Evolutionary conservation across 2,329 filamentous ascomycete genomes (phyloP), one percentile per base, ranked within the genome.

Genomic region (Fusarium xyrophilum): DNA sequence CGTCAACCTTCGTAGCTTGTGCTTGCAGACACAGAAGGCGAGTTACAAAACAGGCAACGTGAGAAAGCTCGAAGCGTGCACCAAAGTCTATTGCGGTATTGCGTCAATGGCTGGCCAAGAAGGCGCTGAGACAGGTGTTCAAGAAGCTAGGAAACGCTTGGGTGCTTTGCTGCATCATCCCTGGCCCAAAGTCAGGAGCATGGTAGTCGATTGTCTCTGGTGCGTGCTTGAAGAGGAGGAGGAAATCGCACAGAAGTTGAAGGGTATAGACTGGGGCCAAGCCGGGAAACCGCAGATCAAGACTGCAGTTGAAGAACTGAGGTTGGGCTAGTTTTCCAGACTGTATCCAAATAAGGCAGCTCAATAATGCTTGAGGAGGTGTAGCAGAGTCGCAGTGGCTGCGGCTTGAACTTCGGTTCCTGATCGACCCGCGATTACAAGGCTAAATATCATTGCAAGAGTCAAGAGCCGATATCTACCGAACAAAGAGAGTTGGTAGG

Each of bases 1-100:
- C 9, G 68, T 82, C 19, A 80, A 83, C 67, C 76, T 83, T 75
- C 87, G 87, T 63, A 83, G 78, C 10, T 79, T 97, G 6, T 93
- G 93, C 62, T 82, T 89, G 10, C 82, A 88, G 36, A 87, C 91
- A 7, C 93, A 96, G 74, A 93, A 90, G 77, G 86, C 91, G 1
- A 91, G 94, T 67, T 94, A 91, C 81, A 95, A 94, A 79, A 91
- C 91, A 2, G 88, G 90, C 23, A 96, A 93, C 76, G 87, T 97
- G 43, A 87, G 89, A 52, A 95, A 96, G 77, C 84, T 98, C 2
- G 87, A 93, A 75, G 91, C 93, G 1, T 93, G 92, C 25, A 82
- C 96, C 64, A 91, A 90, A 73, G 86, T 96, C 15, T 98, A 97
- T 78, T 87, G 89, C 5, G 88, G 88, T 1, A 79, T 97, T 28